Conservation (phyloP, 2,329 filamentous ascomycete species). For the Samsoniella hepiali region DNA sequence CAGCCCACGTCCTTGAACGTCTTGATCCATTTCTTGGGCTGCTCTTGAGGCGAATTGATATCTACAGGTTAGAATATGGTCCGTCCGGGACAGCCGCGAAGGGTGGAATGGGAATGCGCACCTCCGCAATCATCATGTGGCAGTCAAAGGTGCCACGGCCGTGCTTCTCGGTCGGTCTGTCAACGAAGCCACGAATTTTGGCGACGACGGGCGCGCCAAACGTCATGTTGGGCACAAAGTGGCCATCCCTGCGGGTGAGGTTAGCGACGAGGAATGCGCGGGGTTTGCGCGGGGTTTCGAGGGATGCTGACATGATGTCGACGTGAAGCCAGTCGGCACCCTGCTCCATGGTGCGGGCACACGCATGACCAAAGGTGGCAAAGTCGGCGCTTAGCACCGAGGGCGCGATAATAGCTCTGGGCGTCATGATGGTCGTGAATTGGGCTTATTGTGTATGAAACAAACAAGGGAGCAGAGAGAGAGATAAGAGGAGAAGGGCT, state of each 20-base stretch:
- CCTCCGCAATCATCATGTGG: conserved; percentile 99
- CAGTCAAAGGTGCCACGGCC: conserved; percentile 96
- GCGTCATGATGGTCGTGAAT: conserved; percentile 61
- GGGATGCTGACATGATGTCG: conserved; percentile 68
- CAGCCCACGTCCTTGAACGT: conserved; percentile 92
- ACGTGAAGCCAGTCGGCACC: conserved; percentile 93
- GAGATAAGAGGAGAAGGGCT: not conserved
- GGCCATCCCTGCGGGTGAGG: conserved; percentile 70
- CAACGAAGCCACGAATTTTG: conserved; percentile 85
- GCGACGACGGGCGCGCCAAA: conserved; percentile 94
- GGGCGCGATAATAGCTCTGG: conserved; percentile 89
- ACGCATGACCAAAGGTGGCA: conserved; percentile 80
- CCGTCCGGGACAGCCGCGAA: not conserved
- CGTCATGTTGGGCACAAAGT: conserved; percentile 98
- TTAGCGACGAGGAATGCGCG: conserved; percentile 1
- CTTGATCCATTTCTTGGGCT: conserved; percentile 98
- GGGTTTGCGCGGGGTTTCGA: not conserved
- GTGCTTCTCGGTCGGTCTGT: conserved; percentile 63
- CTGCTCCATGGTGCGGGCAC: conserved; percentile 77
- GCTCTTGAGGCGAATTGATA: conserved; percentile 10
- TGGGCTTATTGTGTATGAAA: not conserved
- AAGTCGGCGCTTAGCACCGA: conserved; percentile 99
- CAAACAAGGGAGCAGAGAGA: not conserved
- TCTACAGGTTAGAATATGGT: conserved; percentile 7
- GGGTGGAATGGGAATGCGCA: conserved; percentile 37